Conservation (phyloP, 2,329 filamentous ascomycete genomes). For the Ustilaginoidea virens region DNA sequence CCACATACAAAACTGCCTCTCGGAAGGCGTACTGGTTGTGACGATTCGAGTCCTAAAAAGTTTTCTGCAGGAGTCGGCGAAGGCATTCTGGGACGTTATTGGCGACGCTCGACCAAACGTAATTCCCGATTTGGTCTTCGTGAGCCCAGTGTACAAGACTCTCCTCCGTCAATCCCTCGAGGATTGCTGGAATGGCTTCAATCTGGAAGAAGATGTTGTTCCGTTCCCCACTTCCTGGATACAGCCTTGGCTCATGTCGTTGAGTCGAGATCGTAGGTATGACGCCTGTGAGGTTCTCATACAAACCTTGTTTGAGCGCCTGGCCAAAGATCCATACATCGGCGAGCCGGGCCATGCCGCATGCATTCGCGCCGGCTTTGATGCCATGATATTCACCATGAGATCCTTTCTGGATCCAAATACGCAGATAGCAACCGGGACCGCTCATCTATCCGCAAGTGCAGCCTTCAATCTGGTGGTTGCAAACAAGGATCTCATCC, state of each 20-base stretch:
- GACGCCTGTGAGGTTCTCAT: slow-evolving; percentile 70
- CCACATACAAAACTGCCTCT: slow-evolving; percentile 34
- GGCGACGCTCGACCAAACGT: slow-evolving; percentile 64
- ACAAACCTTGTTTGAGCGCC: slow-evolving; percentile 54
- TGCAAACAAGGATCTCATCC: slow-evolving; percentile 45
- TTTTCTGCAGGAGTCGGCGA: slow-evolving; percentile 60
- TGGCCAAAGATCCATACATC: slow-evolving; percentile 37
- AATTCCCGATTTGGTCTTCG: slow-evolving; percentile 73
- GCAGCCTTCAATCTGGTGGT: slow-evolving; percentile 50
- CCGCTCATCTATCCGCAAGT: slow-evolving; percentile 46
- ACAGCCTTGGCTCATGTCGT: slow-evolving; percentile 58
- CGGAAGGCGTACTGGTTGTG: slow-evolving; percentile 45
- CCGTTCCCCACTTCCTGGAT: slow-evolving; percentile 67
- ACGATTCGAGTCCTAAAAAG: slow-evolving; percentile 55
- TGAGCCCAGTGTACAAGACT: slow-evolving; percentile 49
- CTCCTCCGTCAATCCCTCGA: slow-evolving; percentile 46
- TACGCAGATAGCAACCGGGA: slow-evolving; percentile 28
- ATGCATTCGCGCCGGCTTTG: slow-evolving; percentile 50
- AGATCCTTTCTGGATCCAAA: slow-evolving; percentile 36
- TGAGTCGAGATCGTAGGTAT: slow-evolving; percentile 59
- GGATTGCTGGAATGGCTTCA: slow-evolving; percentile 21
- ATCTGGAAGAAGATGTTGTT: slow-evolving; percentile 29
- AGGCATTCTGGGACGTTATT: slow-evolving; percentile 79
- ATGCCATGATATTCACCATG: slow-evolving; percentile 40
- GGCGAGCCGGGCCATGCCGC: slow-evolving; percentile 42